Conservation (phyloP, 768 basidiomycete genomes). For the Arthromyces matolae region DNA sequence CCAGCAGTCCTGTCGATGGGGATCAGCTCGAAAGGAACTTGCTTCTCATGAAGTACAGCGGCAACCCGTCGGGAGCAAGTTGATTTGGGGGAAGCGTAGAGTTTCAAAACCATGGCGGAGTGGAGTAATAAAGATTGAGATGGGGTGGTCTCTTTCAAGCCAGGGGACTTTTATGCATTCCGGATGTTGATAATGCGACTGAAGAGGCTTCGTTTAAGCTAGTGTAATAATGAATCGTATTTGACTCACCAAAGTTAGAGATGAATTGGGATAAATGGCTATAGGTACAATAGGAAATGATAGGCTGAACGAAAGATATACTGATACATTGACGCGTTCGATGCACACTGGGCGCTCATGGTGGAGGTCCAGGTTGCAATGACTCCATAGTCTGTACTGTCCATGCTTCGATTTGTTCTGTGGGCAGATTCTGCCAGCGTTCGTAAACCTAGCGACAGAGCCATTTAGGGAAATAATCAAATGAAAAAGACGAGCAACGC, state of each 20-base stretch:
- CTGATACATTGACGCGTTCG: neutral
- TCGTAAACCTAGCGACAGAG: slow-evolving; percentile 35
- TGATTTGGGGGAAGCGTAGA: slow-evolving; percentile 31
- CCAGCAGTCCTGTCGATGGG: slow-evolving; percentile 33
- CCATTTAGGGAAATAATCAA: slow-evolving; percentile 8
- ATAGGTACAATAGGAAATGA: neutral
- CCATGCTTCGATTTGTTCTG: slow-evolving; percentile 62
- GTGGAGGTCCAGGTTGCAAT: slow-evolving; percentile 29
- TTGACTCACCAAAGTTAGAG: neutral
- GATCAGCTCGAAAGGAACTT: slow-evolving; percentile 43
- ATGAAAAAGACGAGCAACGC: slow-evolving; percentile 13
- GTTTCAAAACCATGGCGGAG: slow-evolving; percentile 30
- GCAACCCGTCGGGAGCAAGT: slow-evolving; percentile 46
- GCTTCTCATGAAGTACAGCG: slow-evolving; percentile 40
- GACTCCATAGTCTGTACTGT: slow-evolving; percentile 46
- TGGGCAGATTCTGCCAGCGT: slow-evolving; percentile 53
- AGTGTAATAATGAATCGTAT: too few species aligned
- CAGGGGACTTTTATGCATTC: too few species aligned
- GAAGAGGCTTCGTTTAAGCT: too few species aligned
- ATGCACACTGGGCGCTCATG: slow-evolving; percentile 11
- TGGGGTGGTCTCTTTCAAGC: neutral
- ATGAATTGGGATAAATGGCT: neutral
- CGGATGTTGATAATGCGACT: too few species aligned
- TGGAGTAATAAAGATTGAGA: neutral
- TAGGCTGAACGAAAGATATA: neutral